A percentile compares a stretch with the other conserved stretches of the same genome.
Conservation (phyloP, 2,329 filamentous ascomycete genomes). For the Alternaria brassicae region DNA sequence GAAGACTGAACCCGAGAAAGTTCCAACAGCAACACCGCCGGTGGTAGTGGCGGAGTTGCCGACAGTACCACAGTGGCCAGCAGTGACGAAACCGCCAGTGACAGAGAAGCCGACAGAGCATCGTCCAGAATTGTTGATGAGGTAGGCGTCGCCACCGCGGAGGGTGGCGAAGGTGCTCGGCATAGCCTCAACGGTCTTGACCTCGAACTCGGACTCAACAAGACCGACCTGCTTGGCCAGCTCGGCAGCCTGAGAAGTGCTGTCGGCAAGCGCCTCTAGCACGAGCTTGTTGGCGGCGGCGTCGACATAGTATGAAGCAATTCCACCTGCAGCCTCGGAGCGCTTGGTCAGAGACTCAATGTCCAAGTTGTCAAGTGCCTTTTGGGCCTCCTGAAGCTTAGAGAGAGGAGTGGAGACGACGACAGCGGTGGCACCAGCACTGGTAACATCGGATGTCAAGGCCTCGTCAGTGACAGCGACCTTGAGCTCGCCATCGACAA, state of each 20-base stretch:
- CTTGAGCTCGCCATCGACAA: slow-evolving; percentile 49
- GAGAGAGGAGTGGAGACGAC: slow-evolving; percentile 48
- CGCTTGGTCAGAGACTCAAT: slow-evolving; percentile 34
- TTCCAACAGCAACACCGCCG: slow-evolving; percentile 44
- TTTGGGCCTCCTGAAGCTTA: slow-evolving; percentile 50
- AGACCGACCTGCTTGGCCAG: slow-evolving; percentile 52
- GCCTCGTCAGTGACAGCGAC: slow-evolving; percentile 51
- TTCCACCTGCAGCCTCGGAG: slow-evolving; percentile 34
- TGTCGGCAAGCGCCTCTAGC: slow-evolving; percentile 49
- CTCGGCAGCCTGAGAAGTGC: slow-evolving; percentile 45
- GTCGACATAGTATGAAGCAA: slow-evolving; percentile 53
- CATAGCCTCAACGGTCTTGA: slow-evolving; percentile 43
- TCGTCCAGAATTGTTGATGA: slow-evolving; percentile 42
- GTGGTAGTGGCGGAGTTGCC: slow-evolving; percentile 45
- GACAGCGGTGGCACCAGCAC: slow-evolving; percentile 48
- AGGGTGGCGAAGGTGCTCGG: slow-evolving; percentile 49
- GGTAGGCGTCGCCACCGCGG: slow-evolving; percentile 51
- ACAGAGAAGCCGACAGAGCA: slow-evolving; percentile 55
- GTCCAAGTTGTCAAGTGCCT: slow-evolving; percentile 50
- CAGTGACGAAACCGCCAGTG: slow-evolving; percentile 52
- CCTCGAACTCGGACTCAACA: slow-evolving; percentile 48
- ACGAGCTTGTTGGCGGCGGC: slow-evolving; percentile 53
- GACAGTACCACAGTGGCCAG: slow-evolving; percentile 51
- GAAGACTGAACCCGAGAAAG: slow-evolving; percentile 51
- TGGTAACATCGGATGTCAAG: slow-evolving; percentile 46